Evolutionary conservation across 202 grass and related monocot species (phyloP).

Genomic region (Hordeum pubiflorum): DNA sequence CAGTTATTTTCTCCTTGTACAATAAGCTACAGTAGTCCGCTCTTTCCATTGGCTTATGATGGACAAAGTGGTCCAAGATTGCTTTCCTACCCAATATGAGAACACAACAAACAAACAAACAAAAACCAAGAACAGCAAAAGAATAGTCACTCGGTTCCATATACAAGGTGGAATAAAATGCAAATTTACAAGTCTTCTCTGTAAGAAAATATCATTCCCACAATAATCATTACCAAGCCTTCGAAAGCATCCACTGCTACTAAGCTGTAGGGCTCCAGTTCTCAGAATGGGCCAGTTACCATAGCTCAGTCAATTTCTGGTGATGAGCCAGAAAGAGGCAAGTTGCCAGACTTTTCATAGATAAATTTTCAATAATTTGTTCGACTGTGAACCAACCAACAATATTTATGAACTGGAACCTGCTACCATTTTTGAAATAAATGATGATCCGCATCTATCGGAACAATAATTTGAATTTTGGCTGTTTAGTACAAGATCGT

Average conservation of each 20-base stretch:
- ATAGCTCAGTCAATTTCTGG: background rate
- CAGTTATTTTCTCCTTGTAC: conserved; percentile 61
- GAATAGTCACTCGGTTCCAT: conserved; percentile 43
- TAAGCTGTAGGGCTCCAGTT: background rate
- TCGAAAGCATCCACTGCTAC: conserved; percentile 6
- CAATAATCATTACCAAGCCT: conserved; percentile 27
- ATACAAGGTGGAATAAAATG: conserved; percentile 32
- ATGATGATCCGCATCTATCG: background rate
- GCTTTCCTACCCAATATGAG: conserved; percentile 78
- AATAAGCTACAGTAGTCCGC: conserved; percentile 61
- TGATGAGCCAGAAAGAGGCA: background rate
- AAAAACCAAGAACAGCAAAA: conserved; percentile 66
- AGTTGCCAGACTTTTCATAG: background rate
- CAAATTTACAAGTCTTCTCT: conserved; percentile 27
- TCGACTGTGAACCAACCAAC: background rate
- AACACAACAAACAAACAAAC: conserved; percentile 53
- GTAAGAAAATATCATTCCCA: conserved; percentile 16
- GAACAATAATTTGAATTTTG: background rate
- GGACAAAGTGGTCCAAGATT: conserved; percentile 73
- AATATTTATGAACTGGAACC: background rate
- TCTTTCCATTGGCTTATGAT: conserved; percentile 79
- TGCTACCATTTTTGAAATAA: background rate
- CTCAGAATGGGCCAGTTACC: background rate
- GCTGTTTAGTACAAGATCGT: background rate
- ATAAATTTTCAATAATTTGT: background rate